Base-by-base conservation (phyloP, 2,329 filamentous ascomycete species). In the Pseudogymnoascus sp. region DNA sequence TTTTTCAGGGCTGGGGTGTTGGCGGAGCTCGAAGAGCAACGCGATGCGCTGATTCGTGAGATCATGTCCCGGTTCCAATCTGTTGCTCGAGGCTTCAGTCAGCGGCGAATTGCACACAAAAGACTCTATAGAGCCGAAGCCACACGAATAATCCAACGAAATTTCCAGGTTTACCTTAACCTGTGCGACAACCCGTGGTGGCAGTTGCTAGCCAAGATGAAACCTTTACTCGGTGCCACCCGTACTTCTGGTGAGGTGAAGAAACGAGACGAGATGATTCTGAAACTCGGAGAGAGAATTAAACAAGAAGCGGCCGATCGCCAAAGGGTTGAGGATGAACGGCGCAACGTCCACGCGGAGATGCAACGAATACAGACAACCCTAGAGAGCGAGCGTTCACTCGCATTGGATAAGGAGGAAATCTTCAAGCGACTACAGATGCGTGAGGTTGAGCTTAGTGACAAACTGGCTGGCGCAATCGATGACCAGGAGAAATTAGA, bases 1-100 rank as follows among this genome's bases (percentile, higher is more conserved):
- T 99, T 99, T 78, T 99, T 99, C 82, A 85, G 96, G 66, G 92
- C 95, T 47, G 95, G 95, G 64, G 93, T 99, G 2, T 82, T 99
- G 56, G 95, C 95, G 38, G 95, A 99, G 74, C 81, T 99, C 13
- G 95, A 99, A 83, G 96, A 97, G 75, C 90, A 96, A 74, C 88
- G 95, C 63, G 95, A 99, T 74, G 82, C 90, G 2, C 81, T 99
- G 19, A 97, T 99, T 68, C 89, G 90, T 6, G 89, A 96, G 67
- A 96, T 99, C 73, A 93, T 99, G 84, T 86, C 89, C 40, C 86
- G 87, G 33, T 99, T 99, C 73, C 96, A 99, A 72, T 95, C 93
- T 0, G 81, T 96, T 61, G 91, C 95, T 47, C 84, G 96, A 67
- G 96, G 96, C 3, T 97, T 95, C 71, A 87, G 90, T 29, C 90